phyloP scores from a whole-genome alignment of 108 stramenopile species.

The Nitzschia putrida region DNA sequence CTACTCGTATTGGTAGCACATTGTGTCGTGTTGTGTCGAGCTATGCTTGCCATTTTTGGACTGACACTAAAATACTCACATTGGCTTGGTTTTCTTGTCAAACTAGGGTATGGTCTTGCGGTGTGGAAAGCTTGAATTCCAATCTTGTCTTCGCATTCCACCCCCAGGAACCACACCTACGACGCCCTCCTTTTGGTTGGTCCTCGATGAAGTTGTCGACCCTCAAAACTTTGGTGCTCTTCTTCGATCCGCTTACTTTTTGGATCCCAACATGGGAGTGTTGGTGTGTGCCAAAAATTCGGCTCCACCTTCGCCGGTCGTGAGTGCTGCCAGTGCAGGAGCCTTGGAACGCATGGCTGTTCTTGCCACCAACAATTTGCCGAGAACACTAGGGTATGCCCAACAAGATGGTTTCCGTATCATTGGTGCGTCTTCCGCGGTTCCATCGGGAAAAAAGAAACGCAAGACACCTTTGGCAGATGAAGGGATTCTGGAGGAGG shows the following conservation, averaged over 20 bases:
- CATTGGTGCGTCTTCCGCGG: constrained; percentile 75
- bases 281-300: constrained; percentile 88
- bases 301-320: constrained; percentile 79
- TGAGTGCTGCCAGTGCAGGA: constrained; percentile 84
- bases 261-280: constrained; percentile 68
- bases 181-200: constrained; percentile 66
- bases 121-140: constrained; percentile 74
- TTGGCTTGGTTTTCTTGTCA: not conserved
- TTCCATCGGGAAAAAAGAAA: constrained; percentile 22
- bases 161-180: constrained; percentile 32
- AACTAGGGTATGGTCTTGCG: constrained; percentile 73
- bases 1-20: not conserved
- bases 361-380: constrained; percentile 80
- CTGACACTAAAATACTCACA: not conserved
- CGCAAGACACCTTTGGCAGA: not conserved
- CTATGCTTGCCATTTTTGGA: too few species aligned
- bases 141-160: constrained; percentile 49
- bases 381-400: constrained; percentile 69
- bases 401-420: constrained; percentile 89
- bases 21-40: not conserved
- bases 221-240: constrained; percentile 91
- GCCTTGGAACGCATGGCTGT: constrained; percentile 79
- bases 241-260: constrained; percentile 78
- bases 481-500: constrained; percentile 11
- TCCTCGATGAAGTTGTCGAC: constrained; percentile 90